A percentile compares a stretch with the other conserved stretches of the same genome.
phyloP scores from a whole-genome alignment of 73 alveolate genomes.

The Paramecium caudatum region DNA sequence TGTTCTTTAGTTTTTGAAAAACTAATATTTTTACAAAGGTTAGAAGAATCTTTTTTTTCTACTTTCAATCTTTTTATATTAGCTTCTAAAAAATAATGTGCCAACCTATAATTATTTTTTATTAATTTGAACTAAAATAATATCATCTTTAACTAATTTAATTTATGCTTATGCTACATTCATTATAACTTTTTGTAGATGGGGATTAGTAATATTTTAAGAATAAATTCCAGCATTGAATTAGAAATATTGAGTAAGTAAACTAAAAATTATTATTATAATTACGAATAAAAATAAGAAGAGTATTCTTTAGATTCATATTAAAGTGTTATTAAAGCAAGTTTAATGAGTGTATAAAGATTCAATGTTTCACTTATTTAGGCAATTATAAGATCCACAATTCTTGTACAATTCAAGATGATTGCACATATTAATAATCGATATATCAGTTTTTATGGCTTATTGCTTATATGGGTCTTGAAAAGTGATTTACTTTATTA shows the following conservation, averaged over 20 bases:
- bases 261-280: not conserved
- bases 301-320: slow-evolving; percentile 24
- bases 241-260: slow-evolving; percentile 15
- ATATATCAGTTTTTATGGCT: not conserved
- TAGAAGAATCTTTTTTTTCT: not conserved
- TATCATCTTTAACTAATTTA: not conserved
- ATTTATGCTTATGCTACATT: not conserved
- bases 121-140: not conserved
- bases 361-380: not conserved
- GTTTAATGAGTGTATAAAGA: not conserved
- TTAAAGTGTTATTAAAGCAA: not conserved
- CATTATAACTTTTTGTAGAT: slow-evolving; percentile 11
- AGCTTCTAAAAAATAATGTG: slow-evolving; percentile 8
- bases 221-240: not conserved
- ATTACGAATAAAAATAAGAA: slow-evolving; percentile 32
- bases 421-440: slow-evolving; percentile 21
- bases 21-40: slow-evolving; percentile 37
- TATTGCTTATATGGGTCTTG: not conserved
- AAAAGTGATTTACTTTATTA: not conserved
- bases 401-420: not conserved
- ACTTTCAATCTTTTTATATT: slow-evolving; percentile 14
- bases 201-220: slow-evolving; percentile 13
- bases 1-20: slow-evolving; percentile 15
- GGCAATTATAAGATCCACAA: not conserved
- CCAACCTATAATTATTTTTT: slow-evolving; percentile 17